Conservation (phyloP, 2,329 filamentous ascomycete species). For the Emericellopsis cladophorae region DNA sequence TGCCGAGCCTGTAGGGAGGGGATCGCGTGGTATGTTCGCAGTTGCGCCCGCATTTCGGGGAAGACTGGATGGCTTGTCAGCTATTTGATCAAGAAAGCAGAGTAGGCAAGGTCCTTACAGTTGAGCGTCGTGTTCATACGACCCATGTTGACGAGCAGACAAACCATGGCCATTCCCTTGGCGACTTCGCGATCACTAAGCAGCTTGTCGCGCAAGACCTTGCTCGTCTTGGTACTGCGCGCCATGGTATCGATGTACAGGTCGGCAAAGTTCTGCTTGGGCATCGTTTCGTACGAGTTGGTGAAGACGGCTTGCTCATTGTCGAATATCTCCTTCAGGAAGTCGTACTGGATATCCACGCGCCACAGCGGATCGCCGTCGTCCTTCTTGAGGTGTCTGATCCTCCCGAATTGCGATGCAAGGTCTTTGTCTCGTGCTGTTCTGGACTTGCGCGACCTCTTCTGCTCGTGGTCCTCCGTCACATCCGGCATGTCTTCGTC, state of each 20-base stretch:
- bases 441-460: not conserved
- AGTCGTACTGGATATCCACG: conserved; percentile 81
- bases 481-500: conserved; percentile 28
- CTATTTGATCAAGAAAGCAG: not conserved
- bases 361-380: conserved; percentile 81
- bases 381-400: conserved; percentile 76
- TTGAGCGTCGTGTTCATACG: conserved; percentile 99
- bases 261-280: conserved; percentile 76
- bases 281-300: conserved; percentile 65
- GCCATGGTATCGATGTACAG: conserved; percentile 99
- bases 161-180: conserved; percentile 99
- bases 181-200: conserved; percentile 83
- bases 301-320: conserved; percentile 69
- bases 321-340: conserved; percentile 69
- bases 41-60: conserved; percentile 94
- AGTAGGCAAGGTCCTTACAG: conserved; percentile 42
- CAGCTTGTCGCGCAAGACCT: conserved; percentile 93
- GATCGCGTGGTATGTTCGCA: conserved; percentile 96
- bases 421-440: conserved; percentile 15
- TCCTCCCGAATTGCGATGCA: conserved; percentile 46
- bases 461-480: not conserved
- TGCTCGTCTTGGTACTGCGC: conserved; percentile 96
- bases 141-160: conserved; percentile 89
- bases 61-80: conserved; percentile 59
- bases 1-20: conserved; percentile 91